These are phyloP conservation scores for Naganishia liquefaciens DNA, from an alignment of 1,284 basidiomycete genomes.

Conservation along the genomic window DNA sequence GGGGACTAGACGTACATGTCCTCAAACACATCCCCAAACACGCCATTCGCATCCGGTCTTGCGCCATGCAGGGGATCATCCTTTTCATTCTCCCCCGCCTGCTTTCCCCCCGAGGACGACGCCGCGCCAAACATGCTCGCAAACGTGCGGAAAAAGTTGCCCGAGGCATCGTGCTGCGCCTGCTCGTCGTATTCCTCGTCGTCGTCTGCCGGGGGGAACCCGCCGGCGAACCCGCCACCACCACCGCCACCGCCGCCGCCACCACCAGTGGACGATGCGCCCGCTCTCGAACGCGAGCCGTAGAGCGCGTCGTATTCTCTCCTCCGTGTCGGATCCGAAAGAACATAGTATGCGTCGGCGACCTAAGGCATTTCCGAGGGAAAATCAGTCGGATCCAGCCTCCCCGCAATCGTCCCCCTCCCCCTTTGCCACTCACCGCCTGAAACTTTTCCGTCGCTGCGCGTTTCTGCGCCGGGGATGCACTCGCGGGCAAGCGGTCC, in stretches of 20 bases:
- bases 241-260: slow-evolving; percentile 21
- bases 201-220: slow-evolving; percentile 36
- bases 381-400: too few relatives aligned
- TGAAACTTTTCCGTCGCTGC: slow-evolving; percentile 79
- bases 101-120: slow-evolving; percentile 29
- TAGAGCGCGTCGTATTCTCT: slow-evolving; percentile 78
- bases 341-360: slow-evolving; percentile 93
- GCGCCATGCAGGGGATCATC: slow-evolving; percentile 39
- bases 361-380: too few relatives aligned
- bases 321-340: slow-evolving; percentile 72
- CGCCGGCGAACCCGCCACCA: slow-evolving; percentile 37
- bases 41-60: slow-evolving; percentile 72
- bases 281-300: slow-evolving; percentile 55
- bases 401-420: background rate
- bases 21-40: slow-evolving; percentile 87
- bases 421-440: slow-evolving; percentile 38
- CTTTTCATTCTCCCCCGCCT: slow-evolving; percentile 19
- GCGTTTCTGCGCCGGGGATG: slow-evolving; percentile 68
- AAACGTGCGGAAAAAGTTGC: slow-evolving; percentile 76
- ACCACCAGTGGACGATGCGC: slow-evolving; percentile 36
- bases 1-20: slow-evolving; percentile 60
- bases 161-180: slow-evolving; percentile 64
- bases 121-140: slow-evolving; percentile 64
- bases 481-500: slow-evolving; percentile 73
- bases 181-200: slow-evolving; percentile 29